Percentiles rank a stretch among this genome's conserved stretches.
These are phyloP conservation scores for Populus euphratica DNA, from an alignment of 345 rosid genomes.

Conservation along the genomic window DNA sequence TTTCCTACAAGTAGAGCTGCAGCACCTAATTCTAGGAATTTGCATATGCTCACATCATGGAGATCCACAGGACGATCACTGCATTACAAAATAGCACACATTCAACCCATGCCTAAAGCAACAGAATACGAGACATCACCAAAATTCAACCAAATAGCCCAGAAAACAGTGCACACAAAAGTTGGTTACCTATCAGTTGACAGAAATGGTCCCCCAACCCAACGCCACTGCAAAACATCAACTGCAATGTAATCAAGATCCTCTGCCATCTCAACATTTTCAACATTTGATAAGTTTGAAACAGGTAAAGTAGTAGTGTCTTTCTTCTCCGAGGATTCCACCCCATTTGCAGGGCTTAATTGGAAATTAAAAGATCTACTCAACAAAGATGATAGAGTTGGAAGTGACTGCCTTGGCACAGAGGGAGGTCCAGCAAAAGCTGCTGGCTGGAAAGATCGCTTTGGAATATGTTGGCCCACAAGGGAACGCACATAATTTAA, in stretches of 20 bases:
- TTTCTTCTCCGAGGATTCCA: constrained; percentile 65
- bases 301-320: constrained; percentile 51
- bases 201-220: constrained; percentile 58
- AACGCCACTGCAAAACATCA: constrained; percentile 86
- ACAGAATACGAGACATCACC: not conserved
- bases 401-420: constrained; percentile 72
- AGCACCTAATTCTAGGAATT: constrained; percentile 91
- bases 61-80: constrained; percentile 60
- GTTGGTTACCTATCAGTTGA: constrained; percentile 65
- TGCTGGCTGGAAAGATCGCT: constrained; percentile 77
- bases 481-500: constrained; percentile 91
- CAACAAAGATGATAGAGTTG: constrained; percentile 73
- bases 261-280: constrained; percentile 55
- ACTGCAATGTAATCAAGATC: constrained; percentile 63
- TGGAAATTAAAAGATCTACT: constrained; percentile 87
- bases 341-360: constrained; percentile 55
- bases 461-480: constrained; percentile 81
- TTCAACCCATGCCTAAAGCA: constrained; percentile 6
- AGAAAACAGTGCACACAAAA: not conserved
- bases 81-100: constrained; percentile 14
- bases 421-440: constrained; percentile 80
- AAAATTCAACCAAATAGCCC: not conserved
- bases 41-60: constrained; percentile 66
- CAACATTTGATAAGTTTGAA: constrained; percentile 64
- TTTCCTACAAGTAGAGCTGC: constrained; percentile 93